These are phyloP conservation scores for Berkeleyomyces basicola DNA, from an alignment of 2,329 filamentous ascomycete species.

Conservation along the genomic window DNA sequence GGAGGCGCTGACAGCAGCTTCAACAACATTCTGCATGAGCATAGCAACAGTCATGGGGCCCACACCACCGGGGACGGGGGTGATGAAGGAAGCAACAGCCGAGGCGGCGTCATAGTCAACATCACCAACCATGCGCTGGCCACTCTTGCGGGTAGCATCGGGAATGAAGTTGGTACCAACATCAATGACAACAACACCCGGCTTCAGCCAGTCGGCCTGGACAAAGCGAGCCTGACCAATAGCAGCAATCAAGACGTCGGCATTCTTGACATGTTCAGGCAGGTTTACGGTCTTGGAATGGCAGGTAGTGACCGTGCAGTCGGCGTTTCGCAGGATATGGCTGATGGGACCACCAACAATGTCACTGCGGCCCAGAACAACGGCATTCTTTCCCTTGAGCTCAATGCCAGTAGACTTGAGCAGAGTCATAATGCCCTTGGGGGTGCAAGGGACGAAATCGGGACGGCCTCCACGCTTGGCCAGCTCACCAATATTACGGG, in stretches of 20 bases:
- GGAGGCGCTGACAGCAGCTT: constrained; percentile 66
- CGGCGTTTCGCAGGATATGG: constrained; percentile 84
- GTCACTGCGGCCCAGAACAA: constrained; percentile 86
- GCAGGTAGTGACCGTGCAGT: constrained; percentile 92
- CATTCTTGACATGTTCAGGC: constrained; percentile 56
- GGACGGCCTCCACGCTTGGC: constrained; percentile 87
- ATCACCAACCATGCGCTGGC: constrained; percentile 81
- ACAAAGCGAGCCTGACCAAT: constrained; percentile 80
- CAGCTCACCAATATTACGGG: constrained; percentile 86
- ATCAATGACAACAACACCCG: constrained; percentile 88
- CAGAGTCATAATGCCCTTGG: constrained; percentile 91
- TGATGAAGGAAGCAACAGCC: constrained; percentile 81
- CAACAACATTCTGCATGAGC: constrained; percentile 89
- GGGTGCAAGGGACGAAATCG: constrained; percentile 85
- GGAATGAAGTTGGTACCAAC: constrained; percentile 94
- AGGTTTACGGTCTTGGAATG: constrained; percentile 74
- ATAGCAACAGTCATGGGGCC: constrained; percentile 99
- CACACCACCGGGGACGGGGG: constrained; percentile 89
- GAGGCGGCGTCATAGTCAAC: constrained; percentile 78
- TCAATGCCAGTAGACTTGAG: constrained; percentile 71
- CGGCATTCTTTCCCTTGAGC: constrained; percentile 76
- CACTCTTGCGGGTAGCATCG: constrained; percentile 79
- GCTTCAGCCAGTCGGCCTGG: constrained; percentile 90
- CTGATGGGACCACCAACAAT: constrained; percentile 96
- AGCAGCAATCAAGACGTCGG: constrained; percentile 81